Percentiles rank a stretch among this genome's conserved stretches.
Conservation (phyloP, 306 rosid genomes). For the Prunus kanzakura region DNA sequence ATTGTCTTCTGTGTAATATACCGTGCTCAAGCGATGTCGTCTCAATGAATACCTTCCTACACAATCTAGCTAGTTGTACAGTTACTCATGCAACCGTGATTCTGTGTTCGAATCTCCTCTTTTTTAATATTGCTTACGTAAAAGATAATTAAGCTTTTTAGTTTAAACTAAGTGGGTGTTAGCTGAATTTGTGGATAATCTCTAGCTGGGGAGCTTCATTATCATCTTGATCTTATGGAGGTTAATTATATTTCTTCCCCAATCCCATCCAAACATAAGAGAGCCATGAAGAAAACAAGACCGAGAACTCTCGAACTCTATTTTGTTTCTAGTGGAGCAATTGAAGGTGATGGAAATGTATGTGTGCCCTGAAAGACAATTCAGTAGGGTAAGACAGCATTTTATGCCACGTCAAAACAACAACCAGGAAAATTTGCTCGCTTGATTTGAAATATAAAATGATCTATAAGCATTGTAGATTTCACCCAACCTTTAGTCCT, state of each 20-base stretch:
- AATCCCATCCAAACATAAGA: background rate
- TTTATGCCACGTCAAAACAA: constrained; percentile 5
- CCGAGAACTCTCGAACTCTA: constrained; percentile 17
- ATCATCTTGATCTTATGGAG: background rate
- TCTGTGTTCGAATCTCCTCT: too few relatives aligned
- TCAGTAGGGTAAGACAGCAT: background rate
- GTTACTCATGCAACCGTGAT: too few relatives aligned
- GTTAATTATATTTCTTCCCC: background rate
- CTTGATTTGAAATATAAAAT: constrained; percentile 7
- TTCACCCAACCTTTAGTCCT: background rate
- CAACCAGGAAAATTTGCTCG: background rate
- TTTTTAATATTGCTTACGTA: too few relatives aligned
- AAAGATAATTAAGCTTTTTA: too few relatives aligned
- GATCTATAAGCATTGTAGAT: background rate
- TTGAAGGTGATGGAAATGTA: background rate
- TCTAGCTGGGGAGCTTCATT: too few relatives aligned
- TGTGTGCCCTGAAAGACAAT: background rate
- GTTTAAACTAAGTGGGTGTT: too few relatives aligned
- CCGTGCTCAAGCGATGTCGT: background rate
- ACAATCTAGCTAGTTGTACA: too few relatives aligned
- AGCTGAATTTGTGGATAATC: too few relatives aligned
- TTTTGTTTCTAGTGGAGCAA: background rate
- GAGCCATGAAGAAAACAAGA: background rate
- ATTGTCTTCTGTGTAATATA: background rate
- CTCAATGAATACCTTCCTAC: background rate